A percentile compares a stretch with the other conserved stretches of the same genome.
Conservation (phyloP, 1,284 basidiomycete species). For the Blastosporella zonata region DNA sequence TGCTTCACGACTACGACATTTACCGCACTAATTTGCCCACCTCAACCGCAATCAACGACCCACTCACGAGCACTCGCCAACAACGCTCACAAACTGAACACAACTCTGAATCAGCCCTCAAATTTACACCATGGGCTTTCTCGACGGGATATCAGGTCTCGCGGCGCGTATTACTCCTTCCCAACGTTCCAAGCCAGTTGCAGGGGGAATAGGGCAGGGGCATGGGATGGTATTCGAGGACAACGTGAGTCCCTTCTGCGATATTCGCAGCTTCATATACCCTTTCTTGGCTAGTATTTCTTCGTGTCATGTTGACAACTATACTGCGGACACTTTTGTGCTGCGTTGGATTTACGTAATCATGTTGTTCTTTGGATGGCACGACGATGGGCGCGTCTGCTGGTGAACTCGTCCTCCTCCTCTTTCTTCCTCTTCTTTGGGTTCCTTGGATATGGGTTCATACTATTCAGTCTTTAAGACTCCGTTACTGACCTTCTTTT, state of each 20-base stretch:
- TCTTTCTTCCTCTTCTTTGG: constrained; percentile 60
- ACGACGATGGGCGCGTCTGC: constrained; percentile 36
- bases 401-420: constrained; percentile 52
- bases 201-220: constrained; percentile 50
- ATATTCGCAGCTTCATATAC: constrained; percentile 9
- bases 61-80: background rate
- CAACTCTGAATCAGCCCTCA: background rate
- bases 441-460: constrained; percentile 65
- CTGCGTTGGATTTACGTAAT: constrained; percentile 52
- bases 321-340: constrained; percentile 3
- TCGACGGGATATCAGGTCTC: constrained; percentile 39
- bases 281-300: constrained; percentile 10
- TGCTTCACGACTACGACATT: background rate
- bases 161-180: constrained; percentile 37
- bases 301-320: constrained; percentile 10
- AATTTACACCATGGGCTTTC: constrained; percentile 31
- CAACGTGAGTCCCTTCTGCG: constrained; percentile 50
- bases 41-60: background rate
- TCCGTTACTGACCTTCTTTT: constrained; percentile 13
- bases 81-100: background rate
- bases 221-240: constrained; percentile 66
- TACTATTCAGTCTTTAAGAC: constrained; percentile 21
- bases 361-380: constrained; percentile 41
- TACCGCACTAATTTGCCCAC: background rate
- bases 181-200: constrained; percentile 33